Base-by-base conservation (phyloP, 805 yeast genomes). In the Wickerhamiella siamensis region DNA sequence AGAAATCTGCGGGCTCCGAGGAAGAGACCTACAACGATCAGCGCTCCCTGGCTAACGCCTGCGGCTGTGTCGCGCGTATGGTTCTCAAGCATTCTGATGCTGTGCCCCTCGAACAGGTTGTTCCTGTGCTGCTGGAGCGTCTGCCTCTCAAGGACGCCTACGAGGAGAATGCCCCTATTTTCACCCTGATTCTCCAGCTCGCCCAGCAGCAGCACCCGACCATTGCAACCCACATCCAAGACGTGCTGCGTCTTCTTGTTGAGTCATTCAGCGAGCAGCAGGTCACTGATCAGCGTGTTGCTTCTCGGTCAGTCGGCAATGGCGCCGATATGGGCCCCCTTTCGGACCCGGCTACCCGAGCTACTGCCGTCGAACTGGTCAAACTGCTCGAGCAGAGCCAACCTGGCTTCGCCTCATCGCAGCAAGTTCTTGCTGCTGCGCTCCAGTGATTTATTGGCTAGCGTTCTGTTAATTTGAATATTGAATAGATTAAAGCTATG, bases 1-100 rank as follows among this genome's bases (percentile, higher is more conserved):
- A 66, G 17, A 52, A 58, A 38, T 60, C 58, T 36, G 72, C 64
- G 42, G 43, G 39, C 26, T 74, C 67, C 43, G 81, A 75, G 47
- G 84, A 77, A 54, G 93, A 79, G 50, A 88, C 81, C 60, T 94
- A 84, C 50, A 79, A 75, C 46, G 73, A 83, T 52, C 78, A 79
- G 64, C 73, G 94, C 66, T 76, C 93, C 4, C 75, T 74, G 51
- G 95, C 97, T 46, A 91, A 91, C 61, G 95, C 95, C 4, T 80
- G 91, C 61, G 98, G 98, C 35, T 91, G 97, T 72, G 94, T 87
- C 44, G 87, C 95, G 15, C 77, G 98, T 64, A 71, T 91, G 82
- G 73, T 82, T 12, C 66, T 83, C 60, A 78, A 79, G 58, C 72
- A 81, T 59, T 76, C 74, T 53, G 64, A 63, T 31, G 48, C 52